Evolutionary conservation across 2,329 filamentous ascomycete genomes (phyloP).

Genomic region (Pestalotiopsis sp.): DNA sequence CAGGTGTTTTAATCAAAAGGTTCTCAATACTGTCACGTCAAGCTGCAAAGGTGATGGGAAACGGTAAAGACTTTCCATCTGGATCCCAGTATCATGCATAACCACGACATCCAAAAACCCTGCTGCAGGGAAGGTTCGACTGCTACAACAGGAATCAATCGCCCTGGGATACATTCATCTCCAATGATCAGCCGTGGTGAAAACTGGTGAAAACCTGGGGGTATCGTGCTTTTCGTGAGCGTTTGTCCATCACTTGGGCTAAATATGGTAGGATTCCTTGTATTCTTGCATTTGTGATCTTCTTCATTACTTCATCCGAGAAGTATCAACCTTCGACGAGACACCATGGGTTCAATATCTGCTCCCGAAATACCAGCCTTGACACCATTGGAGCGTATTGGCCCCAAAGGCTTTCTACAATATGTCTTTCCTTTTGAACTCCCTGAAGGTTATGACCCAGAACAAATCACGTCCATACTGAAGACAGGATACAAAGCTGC

Average conservation of each 20-base stretch:
- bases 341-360: background rate
- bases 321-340: no score
- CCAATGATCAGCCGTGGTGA: no score
- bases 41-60: no score
- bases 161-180: no score
- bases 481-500: constrained; percentile 32
- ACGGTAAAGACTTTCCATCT: no score
- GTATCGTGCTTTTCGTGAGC: background rate
- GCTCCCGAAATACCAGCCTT: background rate
- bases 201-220: background rate
- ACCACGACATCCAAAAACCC: no score
- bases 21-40: no score
- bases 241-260: background rate
- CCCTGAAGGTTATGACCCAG: constrained; percentile 30
- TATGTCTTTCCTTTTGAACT: constrained; percentile 35
- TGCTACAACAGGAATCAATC: no score
- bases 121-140: no score
- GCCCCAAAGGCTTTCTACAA: constrained; percentile 1
- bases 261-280: background rate
- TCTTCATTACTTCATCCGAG: no score
- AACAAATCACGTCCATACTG: constrained; percentile 27
- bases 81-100: no score
- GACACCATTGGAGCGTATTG: background rate
- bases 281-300: background rate
- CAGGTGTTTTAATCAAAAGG: no score